Evolutionary conservation across 2,329 filamentous ascomycete species (phyloP).

Genomic region (Graphilbum sp.): DNA sequence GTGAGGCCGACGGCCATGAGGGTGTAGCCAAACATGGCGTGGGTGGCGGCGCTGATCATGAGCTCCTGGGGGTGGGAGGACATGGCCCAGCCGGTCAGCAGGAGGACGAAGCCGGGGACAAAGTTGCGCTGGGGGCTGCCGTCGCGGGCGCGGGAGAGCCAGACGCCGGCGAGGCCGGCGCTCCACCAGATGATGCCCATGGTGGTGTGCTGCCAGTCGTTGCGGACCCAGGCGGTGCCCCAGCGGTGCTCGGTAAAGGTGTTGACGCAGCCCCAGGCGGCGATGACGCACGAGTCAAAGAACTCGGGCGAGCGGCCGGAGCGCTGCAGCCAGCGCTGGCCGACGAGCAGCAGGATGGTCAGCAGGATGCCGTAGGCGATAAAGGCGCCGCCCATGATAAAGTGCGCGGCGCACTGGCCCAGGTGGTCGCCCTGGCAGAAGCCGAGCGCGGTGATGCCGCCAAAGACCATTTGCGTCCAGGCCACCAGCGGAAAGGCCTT

Average conservation of each 20-base stretch:
- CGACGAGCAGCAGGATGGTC: constrained; percentile 72
- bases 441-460: constrained; percentile 78
- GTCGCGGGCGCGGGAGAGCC: constrained; percentile 72
- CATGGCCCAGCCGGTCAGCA: constrained; percentile 93
- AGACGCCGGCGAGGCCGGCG: constrained; percentile 78
- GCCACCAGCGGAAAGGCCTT: constrained; percentile 73
- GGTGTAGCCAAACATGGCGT: constrained; percentile 83
- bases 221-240: constrained; percentile 76
- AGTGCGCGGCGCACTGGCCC: constrained; percentile 87
- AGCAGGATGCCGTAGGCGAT: constrained; percentile 85
- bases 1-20: constrained; percentile 78
- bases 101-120: constrained; percentile 76
- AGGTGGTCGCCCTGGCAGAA: constrained; percentile 87
- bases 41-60: constrained; percentile 72
- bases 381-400: constrained; percentile 97
- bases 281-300: constrained; percentile 83
- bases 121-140: constrained; percentile 84
- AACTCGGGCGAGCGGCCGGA: constrained; percentile 89
- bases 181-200: constrained; percentile 99
- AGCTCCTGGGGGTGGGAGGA: constrained; percentile 75
- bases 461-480: constrained; percentile 93
- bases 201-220: constrained; percentile 94
- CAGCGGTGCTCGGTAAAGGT: constrained; percentile 96
- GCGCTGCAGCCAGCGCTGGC: constrained; percentile 70
- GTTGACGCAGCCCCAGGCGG: constrained; percentile 91